Conservation (phyloP, 2,329 filamentous ascomycete species). For the Scedosporium boydii region DNA sequence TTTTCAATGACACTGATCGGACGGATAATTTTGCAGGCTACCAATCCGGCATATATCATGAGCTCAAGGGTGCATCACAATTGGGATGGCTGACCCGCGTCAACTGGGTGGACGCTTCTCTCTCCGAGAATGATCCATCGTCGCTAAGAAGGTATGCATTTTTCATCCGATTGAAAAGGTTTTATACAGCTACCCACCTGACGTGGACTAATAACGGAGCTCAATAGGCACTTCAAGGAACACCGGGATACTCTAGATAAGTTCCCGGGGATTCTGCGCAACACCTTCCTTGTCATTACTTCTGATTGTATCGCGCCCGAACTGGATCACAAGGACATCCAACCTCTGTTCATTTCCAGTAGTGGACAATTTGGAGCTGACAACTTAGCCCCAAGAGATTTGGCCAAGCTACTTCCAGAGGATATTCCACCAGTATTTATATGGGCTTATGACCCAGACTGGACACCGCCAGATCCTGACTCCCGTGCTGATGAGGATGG, state of each 20-base stretch:
- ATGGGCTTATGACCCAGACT: constrained; percentile 2
- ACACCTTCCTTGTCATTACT: constrained; percentile 2
- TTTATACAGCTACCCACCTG: not conserved
- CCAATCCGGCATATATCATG: not conserved
- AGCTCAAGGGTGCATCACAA: not conserved
- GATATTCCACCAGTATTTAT: not conserved
- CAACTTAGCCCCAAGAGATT: not conserved
- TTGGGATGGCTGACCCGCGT: not conserved
- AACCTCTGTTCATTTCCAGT: not conserved
- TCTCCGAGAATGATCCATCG: not conserved
- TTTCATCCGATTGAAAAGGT: not conserved
- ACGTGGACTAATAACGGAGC: not conserved
- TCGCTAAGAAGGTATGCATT: not conserved
- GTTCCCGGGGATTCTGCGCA: not conserved
- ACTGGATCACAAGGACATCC: not conserved
- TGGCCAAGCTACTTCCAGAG: not conserved
- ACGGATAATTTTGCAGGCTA: not conserved
- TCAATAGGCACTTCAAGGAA: not conserved
- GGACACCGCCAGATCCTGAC: not conserved
- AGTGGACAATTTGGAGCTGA: not conserved
- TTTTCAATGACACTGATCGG: not conserved
- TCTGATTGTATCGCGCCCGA: not conserved
- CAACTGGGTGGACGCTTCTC: not conserved
- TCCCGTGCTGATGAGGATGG: not conserved
- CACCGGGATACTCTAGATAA: not conserved